These are phyloP conservation scores for Aspergillus cavernicola DNA, from an alignment of 495 filamentous ascomycete species.

Conservation along the genomic window DNA sequence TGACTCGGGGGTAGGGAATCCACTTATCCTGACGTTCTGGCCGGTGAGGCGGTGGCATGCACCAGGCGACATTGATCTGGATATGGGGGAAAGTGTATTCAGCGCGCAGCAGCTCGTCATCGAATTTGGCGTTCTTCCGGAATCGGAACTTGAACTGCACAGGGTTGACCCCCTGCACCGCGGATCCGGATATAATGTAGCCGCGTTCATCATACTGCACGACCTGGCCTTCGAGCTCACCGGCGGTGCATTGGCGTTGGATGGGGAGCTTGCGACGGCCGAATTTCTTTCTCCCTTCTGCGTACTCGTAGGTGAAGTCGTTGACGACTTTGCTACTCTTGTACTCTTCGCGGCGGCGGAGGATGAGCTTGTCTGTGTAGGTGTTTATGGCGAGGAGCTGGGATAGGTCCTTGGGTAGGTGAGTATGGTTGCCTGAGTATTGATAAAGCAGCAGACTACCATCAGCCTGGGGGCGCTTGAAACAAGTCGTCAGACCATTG, in stretches of 20 bases:
- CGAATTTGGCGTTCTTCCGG: conserved; percentile 51
- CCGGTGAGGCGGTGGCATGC: conserved; percentile 47
- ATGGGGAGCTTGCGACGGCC: conserved; percentile 37
- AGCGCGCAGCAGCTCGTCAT: conserved; percentile 53
- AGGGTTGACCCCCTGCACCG: conserved; percentile 48
- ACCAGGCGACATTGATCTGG: conserved; percentile 52
- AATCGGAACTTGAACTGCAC: conserved; percentile 53
- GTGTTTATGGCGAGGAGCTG: conserved; percentile 42
- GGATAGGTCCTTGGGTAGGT: conserved; percentile 35
- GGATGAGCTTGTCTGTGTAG: conserved; percentile 45
- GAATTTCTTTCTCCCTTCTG: neutral
- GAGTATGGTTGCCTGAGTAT: conserved; percentile 39
- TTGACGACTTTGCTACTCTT: conserved; percentile 38
- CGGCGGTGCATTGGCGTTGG: conserved; percentile 41
- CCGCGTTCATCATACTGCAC: conserved; percentile 52
- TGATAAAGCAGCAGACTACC: conserved; percentile 41
- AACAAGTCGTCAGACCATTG: conserved; percentile 36
- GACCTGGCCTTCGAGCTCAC: conserved; percentile 38
- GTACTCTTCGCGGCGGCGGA: conserved; percentile 41
- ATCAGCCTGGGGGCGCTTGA: conserved; percentile 32
- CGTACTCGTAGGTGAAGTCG: conserved; percentile 51
- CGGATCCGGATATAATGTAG: conserved; percentile 49
- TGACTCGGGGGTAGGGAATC: conserved; percentile 56
- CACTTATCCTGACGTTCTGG: conserved; percentile 52
- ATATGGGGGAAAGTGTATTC: conserved; percentile 53